phyloP scores from a whole-genome alignment of 306 rosid genomes.

The Sophora flavescens region DNA sequence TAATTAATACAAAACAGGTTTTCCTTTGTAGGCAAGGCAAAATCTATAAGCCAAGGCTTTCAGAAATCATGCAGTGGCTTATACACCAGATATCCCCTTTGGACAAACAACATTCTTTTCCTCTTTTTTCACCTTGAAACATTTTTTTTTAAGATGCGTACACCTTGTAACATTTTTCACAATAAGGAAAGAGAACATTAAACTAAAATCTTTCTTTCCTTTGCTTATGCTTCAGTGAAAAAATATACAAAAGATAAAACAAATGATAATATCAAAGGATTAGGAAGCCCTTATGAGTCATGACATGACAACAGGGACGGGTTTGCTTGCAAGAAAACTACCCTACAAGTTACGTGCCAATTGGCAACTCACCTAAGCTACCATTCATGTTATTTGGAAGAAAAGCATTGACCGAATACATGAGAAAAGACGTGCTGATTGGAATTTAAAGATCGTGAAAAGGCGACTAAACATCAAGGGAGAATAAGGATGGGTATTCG shows the following conservation, averaged over 20 bases:
- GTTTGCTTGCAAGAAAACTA: conserved; percentile 25
- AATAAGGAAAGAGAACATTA: conserved; percentile 23
- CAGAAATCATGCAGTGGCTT: conserved; percentile 20
- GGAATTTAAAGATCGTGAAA: conserved; percentile 33
- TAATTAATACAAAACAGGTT: conserved; percentile 26
- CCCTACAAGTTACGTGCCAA: conserved; percentile 20
- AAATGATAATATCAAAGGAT: conserved; percentile 6
- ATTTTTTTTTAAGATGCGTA: not conserved
- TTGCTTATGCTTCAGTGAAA: conserved; percentile 12
- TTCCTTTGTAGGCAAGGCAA: conserved; percentile 29
- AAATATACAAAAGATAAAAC: not conserved
- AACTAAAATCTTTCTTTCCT: conserved; percentile 14
- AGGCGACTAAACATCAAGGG: conserved; percentile 29
- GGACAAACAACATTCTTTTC: conserved; percentile 29
- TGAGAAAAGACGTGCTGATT: conserved; percentile 19
- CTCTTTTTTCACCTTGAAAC: not conserved
- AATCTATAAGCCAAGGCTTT: conserved; percentile 15
- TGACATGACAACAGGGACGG: conserved; percentile 24
- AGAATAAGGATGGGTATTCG: conserved; percentile 13
- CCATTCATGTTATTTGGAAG: conserved; percentile 30
- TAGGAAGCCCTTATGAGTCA: not conserved
- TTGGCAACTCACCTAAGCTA: conserved; percentile 34
- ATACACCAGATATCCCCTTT: conserved; percentile 23
- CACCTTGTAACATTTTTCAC: conserved; percentile 13
- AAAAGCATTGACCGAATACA: conserved; percentile 37